Conservation (phyloP, 192 early-diverging fungal genomes). For the Mortierella hygrophila region DNA sequence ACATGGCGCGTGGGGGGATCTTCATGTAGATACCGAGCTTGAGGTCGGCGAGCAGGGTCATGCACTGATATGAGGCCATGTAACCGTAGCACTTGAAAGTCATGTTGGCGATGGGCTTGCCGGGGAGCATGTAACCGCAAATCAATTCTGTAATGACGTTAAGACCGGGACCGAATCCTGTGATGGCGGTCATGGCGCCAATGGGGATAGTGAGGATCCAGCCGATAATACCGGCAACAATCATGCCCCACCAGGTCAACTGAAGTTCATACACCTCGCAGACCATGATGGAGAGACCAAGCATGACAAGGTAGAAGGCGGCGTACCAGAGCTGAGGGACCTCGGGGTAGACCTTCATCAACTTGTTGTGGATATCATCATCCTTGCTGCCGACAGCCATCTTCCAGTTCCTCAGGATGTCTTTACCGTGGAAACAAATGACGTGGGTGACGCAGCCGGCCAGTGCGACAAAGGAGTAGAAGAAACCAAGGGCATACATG, state of each 20-base stretch:
- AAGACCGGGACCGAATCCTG: conserved; percentile 60
- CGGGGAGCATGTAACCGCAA: conserved; percentile 69
- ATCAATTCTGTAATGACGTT: conserved; percentile 72
- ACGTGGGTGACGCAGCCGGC: conserved; percentile 64
- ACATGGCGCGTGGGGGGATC: conserved; percentile 76
- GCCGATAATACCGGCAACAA: conserved; percentile 56
- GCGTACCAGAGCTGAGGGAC: conserved; percentile 68
- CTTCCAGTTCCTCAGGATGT: conserved; percentile 59
- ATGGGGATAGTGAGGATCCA: conserved; percentile 62
- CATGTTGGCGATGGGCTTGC: conserved; percentile 64
- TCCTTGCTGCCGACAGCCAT: neutral
- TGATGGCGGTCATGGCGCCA: conserved; percentile 66
- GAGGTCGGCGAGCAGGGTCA: conserved; percentile 77
- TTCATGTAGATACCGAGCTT: conserved; percentile 84
- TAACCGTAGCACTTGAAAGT: conserved; percentile 70
- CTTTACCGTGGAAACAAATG: conserved; percentile 70
- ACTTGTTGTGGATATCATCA: conserved; percentile 52
- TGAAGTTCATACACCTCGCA: conserved; percentile 38
- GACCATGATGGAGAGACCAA: conserved; percentile 53
- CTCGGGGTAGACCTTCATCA: conserved; percentile 58
- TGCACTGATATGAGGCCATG: conserved; percentile 77
- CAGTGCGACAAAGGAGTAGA: conserved; percentile 65
- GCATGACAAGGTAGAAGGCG: conserved; percentile 50
- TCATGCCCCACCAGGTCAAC: conserved; percentile 63
- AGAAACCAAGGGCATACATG: conserved; percentile 58